Percentiles rank a stretch among this genome's conserved stretches.
These are phyloP conservation scores for Centella asiatica DNA, from an alignment of 129 eudicot species.

Conservation along the genomic window DNA sequence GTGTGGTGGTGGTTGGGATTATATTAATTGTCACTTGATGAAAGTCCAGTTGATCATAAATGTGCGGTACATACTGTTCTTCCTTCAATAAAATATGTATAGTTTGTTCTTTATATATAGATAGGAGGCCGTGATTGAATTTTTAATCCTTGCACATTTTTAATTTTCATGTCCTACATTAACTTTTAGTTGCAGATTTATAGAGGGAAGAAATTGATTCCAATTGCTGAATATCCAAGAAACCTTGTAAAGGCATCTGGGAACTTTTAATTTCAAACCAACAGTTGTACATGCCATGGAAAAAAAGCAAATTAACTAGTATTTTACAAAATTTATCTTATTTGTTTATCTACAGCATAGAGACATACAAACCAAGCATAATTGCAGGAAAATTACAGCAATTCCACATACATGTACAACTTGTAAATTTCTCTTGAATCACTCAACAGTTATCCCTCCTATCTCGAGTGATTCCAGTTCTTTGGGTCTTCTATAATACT, in stretches of 20 bases:
- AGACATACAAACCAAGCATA: background rate
- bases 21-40: too few species aligned
- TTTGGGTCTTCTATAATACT: constrained; percentile 70
- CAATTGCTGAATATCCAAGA: background rate
- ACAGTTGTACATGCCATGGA: background rate
- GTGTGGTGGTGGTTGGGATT: too few species aligned
- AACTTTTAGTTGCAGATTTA: too few species aligned
- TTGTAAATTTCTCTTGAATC: background rate
- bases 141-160: too few species aligned
- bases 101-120: too few species aligned
- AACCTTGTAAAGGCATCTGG: background rate
- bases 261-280: background rate
- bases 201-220: too few species aligned
- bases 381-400: background rate
- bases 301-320: background rate
- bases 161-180: too few species aligned
- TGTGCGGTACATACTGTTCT: too few species aligned
- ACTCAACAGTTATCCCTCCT: constrained; percentile 53
- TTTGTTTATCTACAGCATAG: background rate
- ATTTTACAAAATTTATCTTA: background rate
- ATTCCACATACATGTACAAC: background rate
- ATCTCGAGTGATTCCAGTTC: constrained; percentile 49
- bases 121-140: too few species aligned
- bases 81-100: too few species aligned
- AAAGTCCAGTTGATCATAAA: too few species aligned